These are phyloP conservation scores for Logfia minima DNA, from an alignment of 129 eudicot species.

Conservation along the genomic window DNA sequence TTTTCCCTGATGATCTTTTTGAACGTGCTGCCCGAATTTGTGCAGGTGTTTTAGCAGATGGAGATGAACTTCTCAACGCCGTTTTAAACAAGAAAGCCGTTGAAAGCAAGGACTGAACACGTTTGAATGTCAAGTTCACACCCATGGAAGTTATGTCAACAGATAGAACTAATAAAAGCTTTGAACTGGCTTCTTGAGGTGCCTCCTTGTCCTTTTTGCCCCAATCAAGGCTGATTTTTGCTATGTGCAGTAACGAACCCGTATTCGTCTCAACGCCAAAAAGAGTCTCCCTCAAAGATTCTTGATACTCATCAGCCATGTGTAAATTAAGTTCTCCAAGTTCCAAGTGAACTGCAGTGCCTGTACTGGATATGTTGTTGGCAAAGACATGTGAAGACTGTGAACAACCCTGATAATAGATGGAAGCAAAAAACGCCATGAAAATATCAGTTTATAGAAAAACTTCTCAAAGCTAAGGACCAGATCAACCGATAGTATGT, in stretches of 20 bases:
- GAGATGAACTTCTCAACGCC: constrained; percentile 53
- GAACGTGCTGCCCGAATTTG: constrained; percentile 50
- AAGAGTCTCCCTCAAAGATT: constrained; percentile 75
- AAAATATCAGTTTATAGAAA: constrained; percentile 7
- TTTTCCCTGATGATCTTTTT: constrained; percentile 74
- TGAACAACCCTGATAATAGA: constrained; percentile 78
- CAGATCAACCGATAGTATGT: constrained; percentile 1
- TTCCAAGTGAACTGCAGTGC: constrained; percentile 82
- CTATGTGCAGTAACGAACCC: constrained; percentile 76
- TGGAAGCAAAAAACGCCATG: constrained; percentile 14
- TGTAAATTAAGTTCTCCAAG: constrained; percentile 91
- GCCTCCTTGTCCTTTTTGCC: constrained; percentile 80
- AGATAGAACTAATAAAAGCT: constrained; percentile 56
- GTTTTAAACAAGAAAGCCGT: constrained; percentile 65
- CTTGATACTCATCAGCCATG: constrained; percentile 97
- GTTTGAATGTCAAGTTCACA: constrained; percentile 73
- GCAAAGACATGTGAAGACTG: constrained; percentile 96
- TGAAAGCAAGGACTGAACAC: constrained; percentile 74
- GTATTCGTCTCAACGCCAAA: constrained; percentile 91
- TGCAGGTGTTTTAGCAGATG: constrained; percentile 50
- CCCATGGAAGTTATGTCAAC: constrained; percentile 89
- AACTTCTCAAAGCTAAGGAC: constrained; percentile 17
- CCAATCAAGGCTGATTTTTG: constrained; percentile 83
- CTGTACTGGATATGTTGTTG: constrained; percentile 82
- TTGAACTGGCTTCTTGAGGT: constrained; percentile 55